Evolutionary conservation across 1,284 basidiomycete genomes (phyloP).

Genomic region (Farysia itapuensis): DNA sequence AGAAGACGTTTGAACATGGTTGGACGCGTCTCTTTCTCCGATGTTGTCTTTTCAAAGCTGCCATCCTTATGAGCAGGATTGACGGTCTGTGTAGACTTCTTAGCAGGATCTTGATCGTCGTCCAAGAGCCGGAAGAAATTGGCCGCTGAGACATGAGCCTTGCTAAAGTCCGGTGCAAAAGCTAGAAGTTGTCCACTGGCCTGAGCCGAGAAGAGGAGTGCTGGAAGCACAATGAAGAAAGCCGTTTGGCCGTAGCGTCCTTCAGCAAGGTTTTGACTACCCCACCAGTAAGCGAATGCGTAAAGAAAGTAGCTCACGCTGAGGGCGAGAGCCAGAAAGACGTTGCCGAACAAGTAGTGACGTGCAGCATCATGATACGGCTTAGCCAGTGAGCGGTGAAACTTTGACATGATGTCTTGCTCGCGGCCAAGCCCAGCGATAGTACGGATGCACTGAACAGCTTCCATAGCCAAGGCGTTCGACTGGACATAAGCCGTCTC

Average conservation of each 20-base stretch:
- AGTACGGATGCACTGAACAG: constrained; percentile 44
- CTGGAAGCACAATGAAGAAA: constrained; percentile 51
- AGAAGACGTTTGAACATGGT: not conserved
- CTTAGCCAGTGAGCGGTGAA: constrained; percentile 23
- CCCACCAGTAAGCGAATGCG: constrained; percentile 54
- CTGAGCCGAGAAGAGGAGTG: constrained; percentile 51
- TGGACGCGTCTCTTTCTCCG: too few species aligned
- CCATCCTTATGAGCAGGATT: not conserved
- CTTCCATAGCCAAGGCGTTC: constrained; percentile 49
- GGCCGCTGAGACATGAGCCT: constrained; percentile 46
- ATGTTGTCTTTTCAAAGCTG: not conserved
- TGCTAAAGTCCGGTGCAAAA: constrained; percentile 49
- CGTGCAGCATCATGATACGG: constrained; percentile 45
- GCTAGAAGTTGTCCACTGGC: constrained; percentile 49
- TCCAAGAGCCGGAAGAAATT: constrained; percentile 48
- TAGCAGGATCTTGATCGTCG: constrained; percentile 45
- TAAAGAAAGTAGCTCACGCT: constrained; percentile 54
- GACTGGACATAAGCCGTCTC: constrained; percentile 46
- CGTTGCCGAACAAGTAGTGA: constrained; percentile 42
- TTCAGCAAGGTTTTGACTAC: constrained; percentile 46
- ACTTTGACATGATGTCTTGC: constrained; percentile 41
- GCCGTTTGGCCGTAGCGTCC: constrained; percentile 41
- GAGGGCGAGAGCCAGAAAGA: constrained; percentile 42
- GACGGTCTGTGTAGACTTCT: not conserved
- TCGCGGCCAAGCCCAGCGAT: constrained; percentile 44